phyloP scores from a whole-genome alignment of 192 early-diverging fungal species.

The Pecoramyces ruminantium region DNA sequence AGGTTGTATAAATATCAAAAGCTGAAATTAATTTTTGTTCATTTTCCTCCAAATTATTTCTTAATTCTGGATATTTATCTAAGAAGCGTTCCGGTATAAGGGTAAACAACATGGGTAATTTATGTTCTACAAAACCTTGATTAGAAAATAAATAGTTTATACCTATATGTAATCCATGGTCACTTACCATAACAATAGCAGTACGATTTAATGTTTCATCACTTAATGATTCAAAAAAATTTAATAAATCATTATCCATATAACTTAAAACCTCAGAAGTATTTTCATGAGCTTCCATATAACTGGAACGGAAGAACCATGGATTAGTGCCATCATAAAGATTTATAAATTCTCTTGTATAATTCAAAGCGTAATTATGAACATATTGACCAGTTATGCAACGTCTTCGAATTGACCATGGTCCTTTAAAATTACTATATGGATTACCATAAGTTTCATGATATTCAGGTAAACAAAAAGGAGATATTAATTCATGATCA shows the following conservation, averaged over 20 bases:
- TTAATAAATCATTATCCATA: conserved; percentile 11
- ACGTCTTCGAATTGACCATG: conserved; percentile 15
- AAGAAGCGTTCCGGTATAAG: conserved; percentile 7
- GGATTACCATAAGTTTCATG: conserved; percentile 24
- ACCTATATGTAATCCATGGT: conserved; percentile 25
- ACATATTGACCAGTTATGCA: conserved; percentile 19
- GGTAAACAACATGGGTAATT: conserved; percentile 16
- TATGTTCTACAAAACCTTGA: conserved; percentile 18
- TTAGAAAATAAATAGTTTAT: conserved; percentile 18
- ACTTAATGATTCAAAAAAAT: conserved; percentile 5
- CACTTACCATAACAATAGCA: conserved; percentile 16
- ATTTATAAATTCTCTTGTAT: neutral
- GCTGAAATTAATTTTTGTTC: neutral
- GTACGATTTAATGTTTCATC: conserved; percentile 12
- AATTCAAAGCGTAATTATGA: conserved; percentile 13
- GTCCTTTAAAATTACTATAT: conserved; percentile 28
- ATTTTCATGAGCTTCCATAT: conserved; percentile 22
- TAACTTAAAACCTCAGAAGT: conserved; percentile 17
- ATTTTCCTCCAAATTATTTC: neutral
- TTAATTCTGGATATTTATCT: neutral
- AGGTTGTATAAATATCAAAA: neutral
- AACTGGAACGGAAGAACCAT: conserved; percentile 18
- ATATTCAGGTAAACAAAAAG: conserved; percentile 36
- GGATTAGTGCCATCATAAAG: neutral
- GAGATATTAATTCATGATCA: conserved; percentile 32